Evolutionary conservation across 1,139 yeast species (phyloP), one percentile per base, ranked within the genome.

Genomic region (Fermentozyma sake): DNA sequence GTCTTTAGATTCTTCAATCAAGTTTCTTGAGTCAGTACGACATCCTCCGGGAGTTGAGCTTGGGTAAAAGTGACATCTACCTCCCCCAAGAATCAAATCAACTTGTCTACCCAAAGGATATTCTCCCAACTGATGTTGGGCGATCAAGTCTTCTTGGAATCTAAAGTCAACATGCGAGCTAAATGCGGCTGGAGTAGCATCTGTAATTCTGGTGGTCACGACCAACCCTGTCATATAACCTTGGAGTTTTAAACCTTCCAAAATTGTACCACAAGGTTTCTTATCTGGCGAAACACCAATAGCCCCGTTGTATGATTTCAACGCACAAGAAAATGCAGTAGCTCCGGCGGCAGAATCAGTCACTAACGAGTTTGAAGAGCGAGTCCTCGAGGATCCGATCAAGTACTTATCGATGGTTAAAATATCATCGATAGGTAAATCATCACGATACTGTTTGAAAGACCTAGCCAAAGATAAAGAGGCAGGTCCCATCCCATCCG

Each of bases 341-440:
- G 56, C 57, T 1, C 55, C 57, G 4, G 57, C 57, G 2, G 57
- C 57, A 4, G 55, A 50, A 33, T 52, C 57, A 13, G 57, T 52
- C 25, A 52, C 45, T 37, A 50, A 38, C 16, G 49, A 42, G 35
- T 33, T 35, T 29, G 37, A 39, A 23, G 54, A 47, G 8, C 55
- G 38, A 5, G 56, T 50, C 24, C 57, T 34, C 23, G 52, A 46
- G 8, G 48, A 39, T 12, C 57, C 57, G 21, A 50, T 39, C 28
- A 52, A 34, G 33, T 39, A 42, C 26, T 35, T 40, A 37, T 52
- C 57, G 26, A 52, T 31, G 19, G 31, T 20, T 34, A 52, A 43
- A 13, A 39, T 30, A 26, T 50, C 53, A 28, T 42, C 47, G 20
- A 42, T 33, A 13, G 40, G 27, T 27, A 50, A 42, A 6, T 35